Conservation (phyloP, 805 yeast genomes). For the Pichia scutulata region DNA sequence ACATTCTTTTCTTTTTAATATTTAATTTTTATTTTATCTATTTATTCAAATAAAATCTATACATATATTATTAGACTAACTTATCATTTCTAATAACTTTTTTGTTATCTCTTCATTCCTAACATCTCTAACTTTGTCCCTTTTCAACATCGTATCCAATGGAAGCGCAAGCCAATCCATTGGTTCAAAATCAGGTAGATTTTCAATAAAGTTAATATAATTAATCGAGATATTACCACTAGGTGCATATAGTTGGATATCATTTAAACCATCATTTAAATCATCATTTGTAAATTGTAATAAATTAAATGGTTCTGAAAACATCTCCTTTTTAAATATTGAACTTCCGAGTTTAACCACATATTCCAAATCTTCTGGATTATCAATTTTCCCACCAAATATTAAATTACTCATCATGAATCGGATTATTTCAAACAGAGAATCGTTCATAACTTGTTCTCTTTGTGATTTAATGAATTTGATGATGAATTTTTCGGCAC, state of each 20-base stretch:
- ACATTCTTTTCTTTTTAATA: neutral
- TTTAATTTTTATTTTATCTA: too few species aligned
- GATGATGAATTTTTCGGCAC: conserved; percentile 39
- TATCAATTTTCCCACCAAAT: conserved; percentile 61
- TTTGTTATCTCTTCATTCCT: neutral
- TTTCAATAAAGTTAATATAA: conserved; percentile 40
- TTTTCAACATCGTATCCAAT: conserved; percentile 6
- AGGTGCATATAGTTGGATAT: conserved; percentile 34
- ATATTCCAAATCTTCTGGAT: conserved; percentile 31
- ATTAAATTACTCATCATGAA: conserved; percentile 45
- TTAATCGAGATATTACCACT: conserved; percentile 30
- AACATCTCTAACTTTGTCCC: conserved; percentile 1
- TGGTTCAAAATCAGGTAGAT: conserved; percentile 44
- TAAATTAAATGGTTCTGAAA: conserved; percentile 14
- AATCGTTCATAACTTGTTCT: neutral
- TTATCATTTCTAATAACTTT: neutral
- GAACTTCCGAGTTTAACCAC: conserved; percentile 29
- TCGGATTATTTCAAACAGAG: conserved; percentile 22
- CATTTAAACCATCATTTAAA: neutral
- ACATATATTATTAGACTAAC: neutral
- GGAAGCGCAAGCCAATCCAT: conserved; percentile 25
- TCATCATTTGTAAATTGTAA: neutral
- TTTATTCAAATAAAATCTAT: too few species aligned
- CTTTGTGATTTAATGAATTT: conserved; percentile 28
- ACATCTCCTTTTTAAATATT: conserved; percentile 35